phyloP scores from a whole-genome alignment of 2,329 filamentous ascomycete genomes.

The Penicillium sp. region DNA sequence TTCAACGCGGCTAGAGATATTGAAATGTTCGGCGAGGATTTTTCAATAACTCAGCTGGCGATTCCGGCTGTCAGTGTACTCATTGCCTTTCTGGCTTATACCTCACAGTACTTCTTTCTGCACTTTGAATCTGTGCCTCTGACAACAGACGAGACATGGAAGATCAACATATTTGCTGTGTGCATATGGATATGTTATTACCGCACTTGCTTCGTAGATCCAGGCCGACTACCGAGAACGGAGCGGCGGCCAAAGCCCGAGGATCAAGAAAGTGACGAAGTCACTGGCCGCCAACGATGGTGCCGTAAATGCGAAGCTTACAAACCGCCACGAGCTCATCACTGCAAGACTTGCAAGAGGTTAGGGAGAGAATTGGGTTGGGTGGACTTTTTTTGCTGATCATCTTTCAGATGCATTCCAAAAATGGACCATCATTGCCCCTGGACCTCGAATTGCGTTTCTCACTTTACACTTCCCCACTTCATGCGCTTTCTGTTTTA shows the following conservation, averaged over 20 bases:
- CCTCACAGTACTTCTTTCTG: constrained; percentile 60
- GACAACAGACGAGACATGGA: constrained; percentile 49
- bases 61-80: constrained; percentile 56
- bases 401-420: constrained; percentile 55
- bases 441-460: constrained; percentile 68
- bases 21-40: constrained; percentile 25
- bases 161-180: constrained; percentile 56
- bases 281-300: constrained; percentile 49
- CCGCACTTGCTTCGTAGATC: constrained; percentile 60
- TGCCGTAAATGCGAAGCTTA: constrained; percentile 62
- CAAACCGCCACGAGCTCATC: constrained; percentile 65
- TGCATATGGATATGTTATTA: constrained; percentile 62
- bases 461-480: constrained; percentile 65
- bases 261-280: constrained; percentile 21
- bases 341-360: constrained; percentile 65
- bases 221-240: constrained; percentile 54
- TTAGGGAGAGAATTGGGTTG: constrained; percentile 26
- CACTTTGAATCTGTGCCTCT: constrained; percentile 57
- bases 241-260: constrained; percentile 33
- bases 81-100: constrained; percentile 61
- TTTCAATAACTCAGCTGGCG: constrained; percentile 46
- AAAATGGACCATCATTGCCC: constrained; percentile 70
- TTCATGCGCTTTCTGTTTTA: constrained; percentile 66
- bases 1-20: neutral
- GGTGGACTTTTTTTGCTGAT: constrained; percentile 9